These are phyloP conservation scores for Cicer pinnatifidum DNA, from an alignment of 306 rosid genomes.

Conservation along the genomic window DNA sequence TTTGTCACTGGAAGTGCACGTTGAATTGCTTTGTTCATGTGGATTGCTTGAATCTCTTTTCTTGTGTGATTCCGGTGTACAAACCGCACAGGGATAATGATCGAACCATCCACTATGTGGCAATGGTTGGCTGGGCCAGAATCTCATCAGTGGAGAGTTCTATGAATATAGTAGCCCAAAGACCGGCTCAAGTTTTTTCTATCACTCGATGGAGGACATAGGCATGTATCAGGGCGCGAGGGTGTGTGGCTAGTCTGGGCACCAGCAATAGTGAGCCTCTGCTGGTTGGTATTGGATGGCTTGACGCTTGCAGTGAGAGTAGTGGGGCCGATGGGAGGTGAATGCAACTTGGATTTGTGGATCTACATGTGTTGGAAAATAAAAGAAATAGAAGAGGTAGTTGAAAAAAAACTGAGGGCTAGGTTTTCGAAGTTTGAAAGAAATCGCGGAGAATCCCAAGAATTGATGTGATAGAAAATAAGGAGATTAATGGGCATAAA, in stretches of 20 bases:
- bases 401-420: constrained; percentile 1
- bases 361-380: background rate
- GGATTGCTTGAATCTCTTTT: background rate
- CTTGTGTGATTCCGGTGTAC: background rate
- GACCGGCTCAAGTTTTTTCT: background rate
- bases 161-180: background rate
- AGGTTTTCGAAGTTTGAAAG: constrained; percentile 13
- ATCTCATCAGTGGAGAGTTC: background rate
- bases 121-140: constrained; percentile 20
- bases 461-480: constrained; percentile 10
- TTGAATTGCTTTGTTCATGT: background rate
- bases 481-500: constrained; percentile 2
- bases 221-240: background rate
- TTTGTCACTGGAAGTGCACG: background rate
- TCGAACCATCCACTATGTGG: background rate
- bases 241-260: background rate
- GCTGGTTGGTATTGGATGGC: background rate
- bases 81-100: background rate
- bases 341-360: background rate
- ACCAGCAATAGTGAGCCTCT: background rate
- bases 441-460: background rate
- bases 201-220: background rate
- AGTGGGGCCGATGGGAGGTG: constrained; percentile 22
- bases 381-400: background rate
- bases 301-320: background rate